Evolutionary conservation across 176 grass and related monocot species (phyloP), one percentile per base, ranked within the genome.

Genomic region (Aegilops longissima): DNA sequence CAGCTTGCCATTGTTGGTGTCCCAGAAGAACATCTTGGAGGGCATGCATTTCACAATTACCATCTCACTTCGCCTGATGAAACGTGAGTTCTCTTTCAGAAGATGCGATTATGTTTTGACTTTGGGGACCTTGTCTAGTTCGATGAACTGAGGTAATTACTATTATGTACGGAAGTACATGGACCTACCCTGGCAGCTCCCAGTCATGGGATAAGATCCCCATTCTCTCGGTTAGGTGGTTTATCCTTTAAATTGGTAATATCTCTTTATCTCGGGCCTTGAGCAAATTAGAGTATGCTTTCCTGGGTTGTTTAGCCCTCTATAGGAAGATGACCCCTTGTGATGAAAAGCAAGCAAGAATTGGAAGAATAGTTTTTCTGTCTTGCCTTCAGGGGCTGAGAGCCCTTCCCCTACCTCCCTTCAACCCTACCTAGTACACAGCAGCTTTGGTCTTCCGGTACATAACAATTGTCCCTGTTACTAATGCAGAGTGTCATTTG

Each of bases 11-110:
- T 95, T 79, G 93, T 98, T 18, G 96, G 93, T 89, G 93, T 98
- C 62, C 96, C 93, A 76, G 88, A 95, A 76, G 88, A 98, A 78
- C 59, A 95, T 88, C 78, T 98, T 0, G 68, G 56, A 36, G 96
- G 93, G 29, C 96, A 95, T 88, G 96, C 96, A n/a, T 98, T 91
- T 88, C 96, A 98, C 86, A 84, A 92, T 77, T 98, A 98, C 84
- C 90, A 98, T 92, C 93, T 98, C 73, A 92, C 92, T 47, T 98
- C 96, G 84, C 93, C 96, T 42, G 92, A 98, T 83, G 78, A 90
- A 61, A 94, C 96, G 96, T 95, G 92, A 91, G 87, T 23, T 69
- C 9, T 73, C 82, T 52, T 80, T 35, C 21, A 9, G 80, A 52
- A 29, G 5, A 38, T 52, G 39, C 27, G 13, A 61, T 80, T 89